Evolutionary conservation across 495 filamentous ascomycete species (phyloP), one percentile per base, ranked within the genome.

Genomic region (Penicillium odoratum): DNA sequence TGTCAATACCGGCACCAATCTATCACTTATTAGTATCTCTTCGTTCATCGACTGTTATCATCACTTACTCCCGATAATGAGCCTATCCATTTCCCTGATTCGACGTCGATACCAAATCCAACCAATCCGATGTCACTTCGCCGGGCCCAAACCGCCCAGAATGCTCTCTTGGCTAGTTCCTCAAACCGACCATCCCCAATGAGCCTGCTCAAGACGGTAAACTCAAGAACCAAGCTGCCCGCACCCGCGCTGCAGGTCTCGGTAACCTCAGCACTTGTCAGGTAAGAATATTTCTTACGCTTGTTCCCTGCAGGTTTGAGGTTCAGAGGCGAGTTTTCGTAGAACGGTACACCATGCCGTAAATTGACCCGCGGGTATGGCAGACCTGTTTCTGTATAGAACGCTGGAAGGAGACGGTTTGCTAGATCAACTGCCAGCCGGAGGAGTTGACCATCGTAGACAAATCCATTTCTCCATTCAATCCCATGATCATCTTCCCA

Each of bases 181-280:
- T 98, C 93, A 64, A 93, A 98, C 38, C 88, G 83, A 9, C 81
- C 79, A 68, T 98, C 90, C 15, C 90, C 93, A 0, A 90, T 96
- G 31, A 98, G 81, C 49, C 94, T 84, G 58, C 93, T 97, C 46
- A 98, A 72, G 0, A 90, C 89, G 5, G 92, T 89, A 60, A 98
- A 96, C 68, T 98, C 94, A 0, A 98, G 80, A 11, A 97, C 88
- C 8, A 98, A 79, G 69, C 92, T 97, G 42, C 95, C 94, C 6
- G 94, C 94, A 34, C 95, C 94, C 5, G 94, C 94, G 70, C 91
- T 95, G 69, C 94, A 98, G 3, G 92, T 98, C 71, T 97, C 94
- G 6, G 93, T 97, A 18, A 94, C 88, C 63, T 96, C 93, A 9
- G 81, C 73, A 2, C 74, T 74, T 0, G 47, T 30, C 31, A 60